phyloP scores from a whole-genome alignment of 1,139 yeast genomes.

The Geotrichum aggregatum region DNA sequence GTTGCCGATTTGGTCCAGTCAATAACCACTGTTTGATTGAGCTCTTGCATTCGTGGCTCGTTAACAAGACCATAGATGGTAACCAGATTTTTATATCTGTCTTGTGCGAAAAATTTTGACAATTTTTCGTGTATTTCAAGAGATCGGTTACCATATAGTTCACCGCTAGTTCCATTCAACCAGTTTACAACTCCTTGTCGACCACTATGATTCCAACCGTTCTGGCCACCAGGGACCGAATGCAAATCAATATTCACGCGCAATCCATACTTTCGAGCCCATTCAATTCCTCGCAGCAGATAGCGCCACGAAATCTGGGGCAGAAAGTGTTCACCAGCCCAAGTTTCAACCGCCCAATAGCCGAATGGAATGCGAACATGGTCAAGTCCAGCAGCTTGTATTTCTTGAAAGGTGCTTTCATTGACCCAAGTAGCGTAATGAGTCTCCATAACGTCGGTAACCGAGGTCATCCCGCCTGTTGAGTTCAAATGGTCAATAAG shows the following conservation, averaged over 20 bases:
- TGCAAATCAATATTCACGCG: conserved; percentile 85
- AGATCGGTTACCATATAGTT: conserved; percentile 33
- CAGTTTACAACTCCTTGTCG: conserved; percentile 60
- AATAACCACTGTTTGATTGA: conserved; percentile 30
- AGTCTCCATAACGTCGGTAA: conserved; percentile 41
- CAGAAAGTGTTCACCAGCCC: conserved; percentile 67
- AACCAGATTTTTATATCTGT: conserved; percentile 61
- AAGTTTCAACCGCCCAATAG: conserved; percentile 77
- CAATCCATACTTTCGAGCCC: conserved; percentile 62
- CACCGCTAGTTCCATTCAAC: conserved; percentile 47
- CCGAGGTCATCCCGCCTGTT: conserved; percentile 47
- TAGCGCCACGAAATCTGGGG: conserved; percentile 66
- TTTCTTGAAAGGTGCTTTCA: conserved; percentile 62
- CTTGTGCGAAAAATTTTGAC: conserved; percentile 60
- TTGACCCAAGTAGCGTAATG: conserved; percentile 78
- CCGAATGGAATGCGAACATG: conserved; percentile 86
- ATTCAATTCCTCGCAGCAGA: conserved; percentile 65
- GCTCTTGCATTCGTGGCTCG: conserved; percentile 37
- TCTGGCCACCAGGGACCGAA: conserved; percentile 90
- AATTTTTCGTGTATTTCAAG: conserved; percentile 44
- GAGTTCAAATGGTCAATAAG: conserved; percentile 44
- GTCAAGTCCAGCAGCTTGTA: conserved; percentile 69
- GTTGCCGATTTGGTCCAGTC: conserved; percentile 38
- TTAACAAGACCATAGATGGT: conserved; percentile 77
- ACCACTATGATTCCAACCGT: conserved; percentile 90